Percentiles rank a stretch among this genome's conserved stretches.
phyloP scores from a whole-genome alignment of 2,329 filamentous ascomycete genomes.

The Septoria linicola region DNA sequence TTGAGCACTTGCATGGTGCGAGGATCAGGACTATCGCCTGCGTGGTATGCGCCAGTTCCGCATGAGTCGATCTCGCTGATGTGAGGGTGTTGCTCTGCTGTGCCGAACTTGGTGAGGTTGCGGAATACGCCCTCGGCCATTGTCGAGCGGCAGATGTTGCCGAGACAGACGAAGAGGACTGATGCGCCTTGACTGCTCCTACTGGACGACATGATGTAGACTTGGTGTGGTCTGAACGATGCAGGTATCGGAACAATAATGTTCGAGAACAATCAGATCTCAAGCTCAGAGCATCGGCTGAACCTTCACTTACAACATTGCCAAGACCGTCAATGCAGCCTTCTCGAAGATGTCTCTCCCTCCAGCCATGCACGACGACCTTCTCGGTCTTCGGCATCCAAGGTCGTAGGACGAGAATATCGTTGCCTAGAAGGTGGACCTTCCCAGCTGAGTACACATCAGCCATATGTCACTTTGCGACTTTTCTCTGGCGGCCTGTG shows the following conservation, averaged over 20 bases:
- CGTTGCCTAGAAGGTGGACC: too few species aligned
- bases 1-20: constrained; percentile 79
- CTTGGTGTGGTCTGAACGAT: not conserved
- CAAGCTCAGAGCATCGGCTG: too few species aligned
- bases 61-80: constrained; percentile 78
- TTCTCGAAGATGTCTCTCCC: too few species aligned
- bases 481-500: constrained; percentile 4
- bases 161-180: constrained; percentile 92
- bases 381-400: too few species aligned
- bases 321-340: too few species aligned
- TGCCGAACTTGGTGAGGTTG: constrained; percentile 60
- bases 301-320: too few species aligned
- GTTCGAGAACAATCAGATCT: too few species aligned
- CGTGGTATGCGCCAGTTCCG: constrained; percentile 86
- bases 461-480: constrained; percentile 5
- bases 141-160: constrained; percentile 89
- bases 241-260: not conserved
- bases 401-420: too few species aligned
- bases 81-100: constrained; percentile 46
- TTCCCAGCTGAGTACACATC: too few species aligned
- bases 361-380: too few species aligned
- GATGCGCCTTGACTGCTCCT: constrained; percentile 49
- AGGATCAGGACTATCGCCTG: constrained; percentile 71
- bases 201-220: constrained; percentile 23
- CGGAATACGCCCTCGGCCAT: constrained; percentile 97